Evolutionary conservation across 257 asterid genomes (phyloP).

Genomic region (Solanum paucissectum): DNA sequence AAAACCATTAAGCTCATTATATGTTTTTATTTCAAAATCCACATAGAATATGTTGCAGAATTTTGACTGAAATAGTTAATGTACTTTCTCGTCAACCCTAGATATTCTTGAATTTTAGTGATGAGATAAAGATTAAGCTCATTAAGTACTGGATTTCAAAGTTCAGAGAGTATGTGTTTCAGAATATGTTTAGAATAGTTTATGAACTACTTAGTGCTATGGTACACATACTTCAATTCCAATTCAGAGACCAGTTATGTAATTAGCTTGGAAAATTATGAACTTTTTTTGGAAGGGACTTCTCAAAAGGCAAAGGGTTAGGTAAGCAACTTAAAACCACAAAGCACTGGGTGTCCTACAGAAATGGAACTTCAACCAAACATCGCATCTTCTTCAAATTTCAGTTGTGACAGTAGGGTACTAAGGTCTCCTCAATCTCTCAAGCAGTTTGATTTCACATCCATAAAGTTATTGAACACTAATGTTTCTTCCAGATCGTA

Average conservation of each 20-base stretch:
- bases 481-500: neutral
- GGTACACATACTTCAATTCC: neutral
- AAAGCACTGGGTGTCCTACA: neutral
- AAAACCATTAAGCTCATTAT: neutral
- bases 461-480: neutral
- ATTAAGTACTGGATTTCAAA: neutral
- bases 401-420: neutral
- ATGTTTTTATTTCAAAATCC: neutral
- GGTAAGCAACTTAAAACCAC: neutral
- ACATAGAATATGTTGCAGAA: neutral
- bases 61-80: neutral
- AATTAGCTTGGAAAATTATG: neutral
- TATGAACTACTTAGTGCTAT: too few species aligned
- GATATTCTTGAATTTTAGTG: neutral
- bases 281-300: neutral
- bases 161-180: neutral
- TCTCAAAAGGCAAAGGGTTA: neutral
- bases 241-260: neutral
- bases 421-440: neutral
- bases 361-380: neutral
- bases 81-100: neutral
- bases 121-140: neutral
- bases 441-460: neutral
- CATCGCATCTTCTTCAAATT: neutral
- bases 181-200: neutral